Conservation (phyloP, 2,329 filamentous ascomycete genomes). For the Pseudogymnoascus sp. region DNA sequence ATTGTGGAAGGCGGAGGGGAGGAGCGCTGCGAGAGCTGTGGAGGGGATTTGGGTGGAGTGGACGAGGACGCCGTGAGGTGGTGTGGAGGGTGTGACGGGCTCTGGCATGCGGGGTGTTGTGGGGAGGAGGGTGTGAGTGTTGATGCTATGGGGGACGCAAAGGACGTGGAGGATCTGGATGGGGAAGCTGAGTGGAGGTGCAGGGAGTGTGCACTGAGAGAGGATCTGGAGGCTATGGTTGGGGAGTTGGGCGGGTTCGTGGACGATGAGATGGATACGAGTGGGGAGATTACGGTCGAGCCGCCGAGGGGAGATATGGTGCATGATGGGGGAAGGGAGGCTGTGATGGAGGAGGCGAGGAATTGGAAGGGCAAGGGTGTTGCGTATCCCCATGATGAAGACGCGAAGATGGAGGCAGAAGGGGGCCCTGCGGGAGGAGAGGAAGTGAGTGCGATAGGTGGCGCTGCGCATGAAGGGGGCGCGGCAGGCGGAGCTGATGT, state of each 20-base stretch:
- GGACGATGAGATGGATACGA: not conserved
- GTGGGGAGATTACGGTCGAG: not conserved
- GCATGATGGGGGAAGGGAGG: conserved; percentile 15
- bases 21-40: not conserved
- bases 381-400: not conserved
- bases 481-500: not conserved
- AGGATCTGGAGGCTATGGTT: not conserved
- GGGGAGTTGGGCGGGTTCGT: not conserved
- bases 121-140: not conserved
- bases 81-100: not conserved
- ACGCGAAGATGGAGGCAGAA: not conserved
- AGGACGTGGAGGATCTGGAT: not conserved
- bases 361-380: conserved; percentile 11
- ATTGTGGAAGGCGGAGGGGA: conserved; percentile 35
- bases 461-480: not conserved
- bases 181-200: conserved; percentile 2
- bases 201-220: not conserved
- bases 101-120: not conserved
- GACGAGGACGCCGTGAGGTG: conserved; percentile 9
- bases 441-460: not conserved
- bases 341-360: conserved; percentile 14
- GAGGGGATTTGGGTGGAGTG: not conserved
- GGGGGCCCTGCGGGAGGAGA: conserved; percentile 14
- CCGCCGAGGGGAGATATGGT: not conserved
- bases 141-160: not conserved